Evolutionary conservation across 805 yeast genomes (phyloP).

Genomic region (Diddensiella transvaalensis): DNA sequence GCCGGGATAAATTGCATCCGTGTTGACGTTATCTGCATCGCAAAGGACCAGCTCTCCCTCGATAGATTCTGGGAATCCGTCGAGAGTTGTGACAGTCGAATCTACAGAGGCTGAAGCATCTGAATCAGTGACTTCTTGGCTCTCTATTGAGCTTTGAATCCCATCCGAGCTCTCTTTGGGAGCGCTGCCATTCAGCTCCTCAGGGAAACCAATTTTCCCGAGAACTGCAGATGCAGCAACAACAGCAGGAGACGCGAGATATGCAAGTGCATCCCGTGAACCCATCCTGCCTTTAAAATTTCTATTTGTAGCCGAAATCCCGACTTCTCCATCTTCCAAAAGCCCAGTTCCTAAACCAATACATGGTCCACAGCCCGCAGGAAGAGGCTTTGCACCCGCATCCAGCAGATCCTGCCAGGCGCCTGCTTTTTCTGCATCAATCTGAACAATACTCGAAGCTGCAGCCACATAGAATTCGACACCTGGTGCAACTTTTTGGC

Average conservation of each 20-base stretch:
- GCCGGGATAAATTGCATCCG: constrained; percentile 99
- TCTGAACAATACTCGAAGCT: constrained; percentile 89
- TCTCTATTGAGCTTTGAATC: constrained; percentile 40
- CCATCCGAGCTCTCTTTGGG: constrained; percentile 49
- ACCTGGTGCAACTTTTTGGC: constrained; percentile 77
- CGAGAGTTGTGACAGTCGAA: constrained; percentile 66
- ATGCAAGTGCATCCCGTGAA: constrained; percentile 91
- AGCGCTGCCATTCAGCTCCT: constrained; percentile 66
- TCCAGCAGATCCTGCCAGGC: constrained; percentile 87
- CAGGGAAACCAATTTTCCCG: constrained; percentile 92
- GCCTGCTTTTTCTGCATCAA: constrained; percentile 85
- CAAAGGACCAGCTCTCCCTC: constrained; percentile 91
- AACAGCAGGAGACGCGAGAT: constrained; percentile 94
- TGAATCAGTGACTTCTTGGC: constrained; percentile 35
- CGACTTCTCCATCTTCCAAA: constrained; percentile 93
- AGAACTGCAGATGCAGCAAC: constrained; percentile 98
- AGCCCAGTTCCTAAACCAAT: constrained; percentile 96
- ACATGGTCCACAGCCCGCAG: constrained; percentile 99
- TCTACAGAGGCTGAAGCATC: constrained; percentile 32
- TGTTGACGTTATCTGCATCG: constrained; percentile 89
- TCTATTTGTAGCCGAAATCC: constrained; percentile 97
- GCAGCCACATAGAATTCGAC: constrained; percentile 98
- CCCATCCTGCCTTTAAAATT: constrained; percentile 99
- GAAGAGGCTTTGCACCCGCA: constrained; percentile 92
- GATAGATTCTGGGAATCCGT: constrained; percentile 86